Evolutionary conservation across 148 eudicot species (phyloP).

Genomic region (Chenopodium suecicum): DNA sequence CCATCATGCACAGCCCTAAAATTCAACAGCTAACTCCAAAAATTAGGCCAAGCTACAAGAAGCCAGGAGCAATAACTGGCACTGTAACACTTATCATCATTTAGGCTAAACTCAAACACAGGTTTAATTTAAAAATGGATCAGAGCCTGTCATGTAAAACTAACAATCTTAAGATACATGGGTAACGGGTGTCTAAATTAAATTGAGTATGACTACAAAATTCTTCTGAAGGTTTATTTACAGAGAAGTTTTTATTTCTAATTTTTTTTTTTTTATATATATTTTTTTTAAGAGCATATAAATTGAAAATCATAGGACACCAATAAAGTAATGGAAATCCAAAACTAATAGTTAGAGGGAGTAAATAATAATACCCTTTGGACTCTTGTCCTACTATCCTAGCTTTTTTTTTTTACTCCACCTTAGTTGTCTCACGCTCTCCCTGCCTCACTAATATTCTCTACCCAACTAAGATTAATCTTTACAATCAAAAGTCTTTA

Average conservation of each 20-base stretch:
- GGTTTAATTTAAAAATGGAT: background rate
- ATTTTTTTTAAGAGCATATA: background rate
- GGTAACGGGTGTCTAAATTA: background rate
- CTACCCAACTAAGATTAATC: background rate
- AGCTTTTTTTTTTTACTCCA: background rate
- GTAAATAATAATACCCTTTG: background rate
- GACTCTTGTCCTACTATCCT: background rate
- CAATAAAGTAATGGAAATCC: background rate
- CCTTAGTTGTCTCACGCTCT: background rate
- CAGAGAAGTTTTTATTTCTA: too few relatives aligned
- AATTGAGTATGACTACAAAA: background rate
- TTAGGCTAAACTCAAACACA: background rate
- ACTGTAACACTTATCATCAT: background rate
- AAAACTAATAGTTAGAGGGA: background rate
- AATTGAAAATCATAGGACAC: background rate
- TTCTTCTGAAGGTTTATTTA: too few relatives aligned
- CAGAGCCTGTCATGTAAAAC: background rate
- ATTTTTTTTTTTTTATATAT: too few relatives aligned
- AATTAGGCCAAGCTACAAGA: slow-evolving; percentile 2
- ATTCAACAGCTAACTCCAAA: background rate
- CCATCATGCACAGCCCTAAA: background rate
- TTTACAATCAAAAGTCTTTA: too few relatives aligned
- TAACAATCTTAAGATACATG: background rate
- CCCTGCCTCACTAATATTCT: background rate
- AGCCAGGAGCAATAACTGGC: background rate